A percentile compares a stretch with the other conserved stretches of the same genome.
Evolutionary conservation across 352 stramenopile genomes (phyloP).

Genomic region (Phytophthora multivora): DNA sequence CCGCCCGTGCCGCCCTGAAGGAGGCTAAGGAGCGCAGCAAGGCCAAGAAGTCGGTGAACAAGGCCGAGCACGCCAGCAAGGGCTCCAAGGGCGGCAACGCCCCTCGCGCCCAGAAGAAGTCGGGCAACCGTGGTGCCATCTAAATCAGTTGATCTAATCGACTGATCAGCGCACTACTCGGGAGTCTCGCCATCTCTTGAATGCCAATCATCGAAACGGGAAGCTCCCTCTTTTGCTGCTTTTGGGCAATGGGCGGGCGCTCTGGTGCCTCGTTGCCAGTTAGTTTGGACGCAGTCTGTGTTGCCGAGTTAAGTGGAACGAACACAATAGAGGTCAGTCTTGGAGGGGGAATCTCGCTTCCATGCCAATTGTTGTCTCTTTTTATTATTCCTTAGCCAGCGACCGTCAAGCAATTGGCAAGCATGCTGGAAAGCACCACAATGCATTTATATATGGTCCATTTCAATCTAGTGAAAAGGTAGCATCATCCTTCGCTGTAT

Average conservation of each 20-base stretch:
- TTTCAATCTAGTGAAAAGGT: background rate
- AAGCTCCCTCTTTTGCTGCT: slow-evolving; percentile 31
- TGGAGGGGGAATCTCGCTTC: slow-evolving; percentile 36
- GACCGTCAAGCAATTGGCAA: too few relatives aligned
- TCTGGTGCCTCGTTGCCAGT: slow-evolving; percentile 23
- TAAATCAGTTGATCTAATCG: slow-evolving; percentile 55
- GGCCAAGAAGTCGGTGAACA: slow-evolving; percentile 74
- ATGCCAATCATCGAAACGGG: slow-evolving; percentile 44
- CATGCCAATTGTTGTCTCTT: slow-evolving; percentile 18
- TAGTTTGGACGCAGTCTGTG: slow-evolving; percentile 37
- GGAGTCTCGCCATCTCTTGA: slow-evolving; percentile 38
- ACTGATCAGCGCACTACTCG: slow-evolving; percentile 27
- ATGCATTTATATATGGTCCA: background rate
- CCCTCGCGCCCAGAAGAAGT: slow-evolving; percentile 87
- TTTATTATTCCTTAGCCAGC: background rate
- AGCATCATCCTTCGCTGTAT: background rate
- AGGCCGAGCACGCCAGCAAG: slow-evolving; percentile 69
- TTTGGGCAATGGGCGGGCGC: slow-evolving; percentile 26
- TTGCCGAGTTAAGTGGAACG: slow-evolving; percentile 32
- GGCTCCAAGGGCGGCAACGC: slow-evolving; percentile 62
- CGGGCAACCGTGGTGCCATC: slow-evolving; percentile 88
- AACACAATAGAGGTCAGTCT: slow-evolving; percentile 42
- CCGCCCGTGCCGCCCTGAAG: slow-evolving; percentile 92
- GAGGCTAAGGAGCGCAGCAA: slow-evolving; percentile 91
- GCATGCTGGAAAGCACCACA: too few relatives aligned